These are phyloP conservation scores for Rhizodiscina lignyota DNA, from an alignment of 495 filamentous ascomycete species.

Conservation along the genomic window DNA sequence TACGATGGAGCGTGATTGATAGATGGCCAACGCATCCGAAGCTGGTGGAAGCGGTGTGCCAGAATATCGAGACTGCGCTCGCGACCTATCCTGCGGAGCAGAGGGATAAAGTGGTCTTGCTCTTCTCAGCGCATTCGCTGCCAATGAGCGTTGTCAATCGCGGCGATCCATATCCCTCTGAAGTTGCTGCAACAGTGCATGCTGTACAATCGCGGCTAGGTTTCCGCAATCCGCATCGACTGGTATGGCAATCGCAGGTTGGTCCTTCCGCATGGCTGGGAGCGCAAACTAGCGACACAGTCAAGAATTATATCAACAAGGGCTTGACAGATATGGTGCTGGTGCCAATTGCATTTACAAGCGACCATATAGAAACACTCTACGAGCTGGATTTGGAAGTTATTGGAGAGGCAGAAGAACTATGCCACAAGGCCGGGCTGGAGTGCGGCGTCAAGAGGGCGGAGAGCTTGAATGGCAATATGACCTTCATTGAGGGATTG, in stretches of 20 bases:
- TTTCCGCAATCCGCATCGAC: conserved; percentile 73
- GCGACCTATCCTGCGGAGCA: conserved; percentile 66
- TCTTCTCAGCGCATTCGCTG: conserved; percentile 91
- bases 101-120: conserved; percentile 60
- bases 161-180: conserved; percentile 90
- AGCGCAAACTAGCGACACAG: conserved; percentile 78
- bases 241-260: conserved; percentile 98
- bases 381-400: conserved; percentile 93
- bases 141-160: conserved; percentile 95
- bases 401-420: conserved; percentile 72
- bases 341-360: conserved; percentile 95
- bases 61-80: conserved; percentile 72
- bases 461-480: conserved; percentile 85
- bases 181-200: conserved; percentile 93
- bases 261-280: conserved; percentile 92
- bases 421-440: conserved; percentile 14
- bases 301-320: conserved; percentile 75
- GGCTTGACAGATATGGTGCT: conserved; percentile 82
- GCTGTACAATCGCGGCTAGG: conserved; percentile 86
- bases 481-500: conserved; percentile 78
- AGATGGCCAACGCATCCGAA: conserved; percentile 88
- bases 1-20: conserved; percentile 96
- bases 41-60: conserved; percentile 77
- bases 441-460: conserved; percentile 81
- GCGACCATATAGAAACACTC: conserved; percentile 95